Evolutionary conservation across 2,329 filamentous ascomycete species (phyloP).

Genomic region (Colletotrichum melonis): DNA sequence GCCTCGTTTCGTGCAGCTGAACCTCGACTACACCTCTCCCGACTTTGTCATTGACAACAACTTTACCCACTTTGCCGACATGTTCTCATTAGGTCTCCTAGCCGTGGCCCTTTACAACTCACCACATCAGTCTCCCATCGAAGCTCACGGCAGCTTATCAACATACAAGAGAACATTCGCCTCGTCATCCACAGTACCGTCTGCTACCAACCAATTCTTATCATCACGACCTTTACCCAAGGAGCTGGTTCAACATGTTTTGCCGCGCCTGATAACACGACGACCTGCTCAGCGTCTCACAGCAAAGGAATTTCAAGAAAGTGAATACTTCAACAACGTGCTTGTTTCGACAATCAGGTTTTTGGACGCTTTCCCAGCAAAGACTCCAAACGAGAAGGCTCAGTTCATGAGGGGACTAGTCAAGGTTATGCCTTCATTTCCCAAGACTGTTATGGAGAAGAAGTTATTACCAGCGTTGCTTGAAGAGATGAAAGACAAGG

Average conservation of each 20-base stretch:
- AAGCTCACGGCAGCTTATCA: conserved; percentile 82
- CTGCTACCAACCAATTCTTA: conserved; percentile 84
- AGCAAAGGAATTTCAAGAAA: conserved; percentile 92
- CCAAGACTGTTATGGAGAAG: conserved; percentile 92
- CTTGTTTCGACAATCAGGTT: conserved; percentile 97
- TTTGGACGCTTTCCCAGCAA: conserved; percentile 88
- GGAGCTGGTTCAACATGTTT: conserved; percentile 78
- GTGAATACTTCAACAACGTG: conserved; percentile 96
- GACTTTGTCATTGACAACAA: conserved; percentile 95
- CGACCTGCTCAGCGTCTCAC: conserved; percentile 88
- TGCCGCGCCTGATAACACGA: conserved; percentile 88
- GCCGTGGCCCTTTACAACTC: conserved; percentile 93
- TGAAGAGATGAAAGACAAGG: conserved; percentile 93
- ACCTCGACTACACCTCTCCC: conserved; percentile 92
- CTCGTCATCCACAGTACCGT: conserved; percentile 82
- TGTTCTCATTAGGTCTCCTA: conserved; percentile 92
- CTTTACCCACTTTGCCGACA: conserved; percentile 84
- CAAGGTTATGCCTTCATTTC: conserved; percentile 90
- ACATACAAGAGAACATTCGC: conserved; percentile 88
- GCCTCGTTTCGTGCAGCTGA: conserved; percentile 85
- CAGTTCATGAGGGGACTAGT: conserved; percentile 91
- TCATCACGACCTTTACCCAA: conserved; percentile 82
- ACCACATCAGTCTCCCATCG: conserved; percentile 89
- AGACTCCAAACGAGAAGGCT: conserved; percentile 90
- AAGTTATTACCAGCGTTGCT: conserved; percentile 90